These are phyloP conservation scores for Cymodocea nodosa DNA, from an alignment of 116 monocot genomes.

Conservation along the genomic window DNA sequence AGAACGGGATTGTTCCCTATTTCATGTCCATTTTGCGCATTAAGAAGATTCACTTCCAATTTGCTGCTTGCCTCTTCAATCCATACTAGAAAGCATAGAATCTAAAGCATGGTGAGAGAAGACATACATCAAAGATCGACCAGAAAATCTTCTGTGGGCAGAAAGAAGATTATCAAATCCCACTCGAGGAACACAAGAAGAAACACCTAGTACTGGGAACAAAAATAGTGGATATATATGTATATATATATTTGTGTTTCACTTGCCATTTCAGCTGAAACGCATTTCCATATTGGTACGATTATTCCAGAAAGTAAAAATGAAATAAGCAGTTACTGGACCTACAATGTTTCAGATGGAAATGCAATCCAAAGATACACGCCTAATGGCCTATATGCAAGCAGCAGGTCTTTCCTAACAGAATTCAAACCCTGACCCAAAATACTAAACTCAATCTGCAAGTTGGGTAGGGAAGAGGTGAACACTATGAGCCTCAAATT, in stretches of 20 bases:
- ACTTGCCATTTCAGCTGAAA: background rate
- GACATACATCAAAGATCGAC: background rate
- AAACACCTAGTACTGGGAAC: background rate
- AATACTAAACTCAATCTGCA: background rate
- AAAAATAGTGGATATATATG: background rate
- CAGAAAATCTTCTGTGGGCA: background rate
- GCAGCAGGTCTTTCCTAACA: too few relatives aligned
- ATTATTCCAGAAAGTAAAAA: too few relatives aligned
- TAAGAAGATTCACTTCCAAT: conserved; percentile 18
- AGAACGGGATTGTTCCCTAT: conserved; percentile 19
- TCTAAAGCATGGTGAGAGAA: conserved; percentile 18
- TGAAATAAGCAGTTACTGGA: too few relatives aligned
- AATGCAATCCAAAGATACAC: too few relatives aligned
- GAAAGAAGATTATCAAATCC: background rate
- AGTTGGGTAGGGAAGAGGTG: background rate
- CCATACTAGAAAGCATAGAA: conserved; percentile 33
- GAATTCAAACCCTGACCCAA: background rate
- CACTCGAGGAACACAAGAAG: background rate
- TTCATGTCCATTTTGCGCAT: conserved; percentile 19
- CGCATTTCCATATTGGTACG: background rate
- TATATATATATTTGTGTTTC: background rate
- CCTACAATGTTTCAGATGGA: too few relatives aligned
- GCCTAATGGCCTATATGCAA: too few relatives aligned
- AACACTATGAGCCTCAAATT: background rate
- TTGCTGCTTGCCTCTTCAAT: conserved; percentile 13